These are phyloP conservation scores for Ceratobasidium sp. DNA, from an alignment of 1,284 basidiomycete species.

Conservation along the genomic window DNA sequence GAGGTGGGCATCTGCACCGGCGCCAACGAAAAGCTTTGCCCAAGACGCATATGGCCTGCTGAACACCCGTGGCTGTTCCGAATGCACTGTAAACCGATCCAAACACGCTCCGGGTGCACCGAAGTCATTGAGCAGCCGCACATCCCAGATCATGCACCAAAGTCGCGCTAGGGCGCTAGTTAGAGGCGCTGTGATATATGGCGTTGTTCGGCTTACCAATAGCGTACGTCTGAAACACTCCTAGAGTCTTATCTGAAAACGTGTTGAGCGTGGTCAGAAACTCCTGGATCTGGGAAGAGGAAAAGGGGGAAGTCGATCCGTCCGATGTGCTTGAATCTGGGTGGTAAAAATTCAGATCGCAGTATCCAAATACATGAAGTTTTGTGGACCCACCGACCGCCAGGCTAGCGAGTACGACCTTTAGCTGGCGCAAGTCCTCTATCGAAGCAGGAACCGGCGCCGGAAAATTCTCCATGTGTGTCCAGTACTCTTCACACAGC, in stretches of 20 bases:
- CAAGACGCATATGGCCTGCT: background rate
- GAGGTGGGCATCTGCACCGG: background rate
- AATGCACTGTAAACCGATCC: constrained; percentile 1
- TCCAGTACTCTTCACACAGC: constrained; percentile 19
- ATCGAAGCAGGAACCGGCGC: background rate
- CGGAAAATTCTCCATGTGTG: constrained; percentile 21
- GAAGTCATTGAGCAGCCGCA: constrained; percentile 16
- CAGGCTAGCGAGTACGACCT: background rate
- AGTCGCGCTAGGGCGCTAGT: background rate
- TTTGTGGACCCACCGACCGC: background rate
- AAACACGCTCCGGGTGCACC: constrained; percentile 10
- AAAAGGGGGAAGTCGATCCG: constrained; percentile 14
- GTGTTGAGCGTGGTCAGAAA: background rate
- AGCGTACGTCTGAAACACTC: constrained; percentile 9
- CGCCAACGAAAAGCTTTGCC: background rate
- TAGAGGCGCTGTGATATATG: background rate
- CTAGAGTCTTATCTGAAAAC: background rate
- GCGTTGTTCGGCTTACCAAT: background rate
- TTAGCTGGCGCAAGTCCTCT: background rate
- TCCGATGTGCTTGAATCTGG: constrained; percentile 15
- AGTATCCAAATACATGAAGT: too few species aligned
- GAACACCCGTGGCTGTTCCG: background rate
- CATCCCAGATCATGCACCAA: constrained; percentile 39
- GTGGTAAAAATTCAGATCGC: background rate
- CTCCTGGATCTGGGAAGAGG: constrained; percentile 4